Evolutionary conservation across 805 yeast genomes (phyloP).

Genomic region (Debaryomyces hansenii): DNA sequence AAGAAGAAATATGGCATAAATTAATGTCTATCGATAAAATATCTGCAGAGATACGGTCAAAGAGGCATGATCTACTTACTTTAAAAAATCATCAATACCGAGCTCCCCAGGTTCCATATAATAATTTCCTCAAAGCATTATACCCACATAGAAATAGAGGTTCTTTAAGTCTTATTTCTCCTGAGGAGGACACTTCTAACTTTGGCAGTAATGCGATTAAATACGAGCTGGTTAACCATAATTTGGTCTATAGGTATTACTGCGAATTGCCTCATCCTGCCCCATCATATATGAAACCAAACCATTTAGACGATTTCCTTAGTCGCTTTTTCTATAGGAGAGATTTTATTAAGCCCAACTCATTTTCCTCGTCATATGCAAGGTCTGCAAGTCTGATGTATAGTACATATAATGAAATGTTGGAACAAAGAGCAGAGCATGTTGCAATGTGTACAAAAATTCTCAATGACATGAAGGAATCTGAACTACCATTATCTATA

Average conservation of each 20-base stretch:
- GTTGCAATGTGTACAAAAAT: conserved; percentile 21
- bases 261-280: conserved; percentile 25
- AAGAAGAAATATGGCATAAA: conserved; percentile 3
- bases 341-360: conserved; percentile 26
- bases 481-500: conserved; percentile 26
- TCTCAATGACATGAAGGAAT: conserved; percentile 25
- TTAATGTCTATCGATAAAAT: neutral
- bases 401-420: conserved; percentile 18
- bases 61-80: neutral
- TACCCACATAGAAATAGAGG: conserved; percentile 15
- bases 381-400: conserved; percentile 4
- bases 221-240: conserved; percentile 23
- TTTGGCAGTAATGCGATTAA: conserved; percentile 9
- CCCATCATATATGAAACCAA: conserved; percentile 21
- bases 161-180: neutral
- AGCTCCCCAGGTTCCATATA: conserved; percentile 6
- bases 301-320: conserved; percentile 29
- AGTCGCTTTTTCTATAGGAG: conserved; percentile 20
- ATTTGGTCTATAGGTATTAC: conserved; percentile 23
- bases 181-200: conserved; percentile 1
- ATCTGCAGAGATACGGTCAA: neutral
- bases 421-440: conserved; percentile 18
- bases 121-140: conserved; percentile 14
- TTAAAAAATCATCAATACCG: neutral
- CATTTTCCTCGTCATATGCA: conserved; percentile 7